phyloP scores from a whole-genome alignment of 164 flowering plant genomes.

The Buxus sempervirens region DNA sequence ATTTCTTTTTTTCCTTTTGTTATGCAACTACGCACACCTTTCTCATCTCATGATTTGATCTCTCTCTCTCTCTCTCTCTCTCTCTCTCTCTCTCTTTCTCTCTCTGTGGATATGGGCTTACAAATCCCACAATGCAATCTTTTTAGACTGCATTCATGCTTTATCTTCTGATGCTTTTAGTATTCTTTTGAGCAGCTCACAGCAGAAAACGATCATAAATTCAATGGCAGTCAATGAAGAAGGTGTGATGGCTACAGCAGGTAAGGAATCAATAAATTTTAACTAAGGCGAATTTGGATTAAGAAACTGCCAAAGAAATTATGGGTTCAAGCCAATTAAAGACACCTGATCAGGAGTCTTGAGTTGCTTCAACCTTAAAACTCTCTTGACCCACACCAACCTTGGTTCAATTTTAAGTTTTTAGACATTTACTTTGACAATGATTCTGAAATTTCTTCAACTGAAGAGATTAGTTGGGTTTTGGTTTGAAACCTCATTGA shows the following conservation, averaged over 20 bases:
- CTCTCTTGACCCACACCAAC: too few species aligned
- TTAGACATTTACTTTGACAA: too few species aligned
- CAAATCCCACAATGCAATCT: not conserved
- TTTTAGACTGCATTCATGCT: not conserved
- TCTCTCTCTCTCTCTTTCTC: not conserved
- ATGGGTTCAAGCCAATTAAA: not conserved
- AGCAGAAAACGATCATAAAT: conserved; percentile 95
- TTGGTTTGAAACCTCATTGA: too few species aligned
- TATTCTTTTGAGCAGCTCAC: conserved; percentile 58
- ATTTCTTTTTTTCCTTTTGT: too few species aligned
- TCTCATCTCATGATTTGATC: too few species aligned
- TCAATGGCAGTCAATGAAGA: conserved; percentile 96
- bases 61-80: too few species aligned
- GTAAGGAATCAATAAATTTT: conserved; percentile 24
- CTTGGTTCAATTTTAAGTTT: too few species aligned
- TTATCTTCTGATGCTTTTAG: not conserved
- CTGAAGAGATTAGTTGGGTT: too few species aligned
- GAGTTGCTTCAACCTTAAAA: too few species aligned
- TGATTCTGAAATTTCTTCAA: too few species aligned
- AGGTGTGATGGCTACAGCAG: conserved; percentile 94
- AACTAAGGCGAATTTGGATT: not conserved
- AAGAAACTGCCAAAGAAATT: not conserved
- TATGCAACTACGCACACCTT: too few species aligned
- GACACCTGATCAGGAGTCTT: too few species aligned
- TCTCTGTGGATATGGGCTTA: conserved; percentile 3